Evolutionary conservation across 768 basidiomycete genomes (phyloP).

Genomic region (Rubroboletus pulcherrimus): DNA sequence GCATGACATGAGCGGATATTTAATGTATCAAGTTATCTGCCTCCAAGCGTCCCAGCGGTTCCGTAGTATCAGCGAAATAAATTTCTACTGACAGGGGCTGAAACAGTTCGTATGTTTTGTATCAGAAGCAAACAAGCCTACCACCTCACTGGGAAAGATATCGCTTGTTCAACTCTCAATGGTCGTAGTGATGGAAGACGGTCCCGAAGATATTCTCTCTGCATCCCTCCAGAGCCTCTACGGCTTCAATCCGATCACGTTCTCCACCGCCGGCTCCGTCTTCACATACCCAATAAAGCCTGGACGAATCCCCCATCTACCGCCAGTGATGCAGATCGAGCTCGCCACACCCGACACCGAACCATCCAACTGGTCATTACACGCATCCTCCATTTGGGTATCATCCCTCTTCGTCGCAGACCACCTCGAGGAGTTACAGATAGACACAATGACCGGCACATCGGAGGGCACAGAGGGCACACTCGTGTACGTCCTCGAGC

Average conservation of each 20-base stretch:
- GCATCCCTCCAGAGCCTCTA: constrained; percentile 62
- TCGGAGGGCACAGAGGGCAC: neutral
- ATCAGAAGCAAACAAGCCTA: neutral
- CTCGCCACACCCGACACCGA: constrained; percentile 62
- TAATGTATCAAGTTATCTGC: neutral
- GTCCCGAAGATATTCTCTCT: constrained; percentile 67
- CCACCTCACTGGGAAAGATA: neutral
- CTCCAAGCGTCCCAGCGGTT: neutral
- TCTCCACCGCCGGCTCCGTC: constrained; percentile 50
- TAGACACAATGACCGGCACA: constrained; percentile 28
- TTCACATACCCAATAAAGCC: constrained; percentile 43
- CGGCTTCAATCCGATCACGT: constrained; percentile 55
- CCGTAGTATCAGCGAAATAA: neutral
- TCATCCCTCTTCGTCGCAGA: constrained; percentile 66
- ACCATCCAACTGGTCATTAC: constrained; percentile 67
- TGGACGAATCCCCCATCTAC: constrained; percentile 13
- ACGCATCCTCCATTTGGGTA: constrained; percentile 75
- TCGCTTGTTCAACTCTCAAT: neutral
- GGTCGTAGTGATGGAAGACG: constrained; percentile 14
- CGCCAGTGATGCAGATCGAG: constrained; percentile 31
- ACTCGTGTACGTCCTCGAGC: constrained; percentile 51
- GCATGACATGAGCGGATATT: constrained; percentile 28
- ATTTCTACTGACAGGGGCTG: neutral
- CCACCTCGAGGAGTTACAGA: constrained; percentile 47
- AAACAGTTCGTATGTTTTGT: neutral